Evolutionary conservation across 305 asterid genomes (phyloP), one percentile per base, ranked within the genome.

Genomic region (Euphrasia arctica): DNA sequence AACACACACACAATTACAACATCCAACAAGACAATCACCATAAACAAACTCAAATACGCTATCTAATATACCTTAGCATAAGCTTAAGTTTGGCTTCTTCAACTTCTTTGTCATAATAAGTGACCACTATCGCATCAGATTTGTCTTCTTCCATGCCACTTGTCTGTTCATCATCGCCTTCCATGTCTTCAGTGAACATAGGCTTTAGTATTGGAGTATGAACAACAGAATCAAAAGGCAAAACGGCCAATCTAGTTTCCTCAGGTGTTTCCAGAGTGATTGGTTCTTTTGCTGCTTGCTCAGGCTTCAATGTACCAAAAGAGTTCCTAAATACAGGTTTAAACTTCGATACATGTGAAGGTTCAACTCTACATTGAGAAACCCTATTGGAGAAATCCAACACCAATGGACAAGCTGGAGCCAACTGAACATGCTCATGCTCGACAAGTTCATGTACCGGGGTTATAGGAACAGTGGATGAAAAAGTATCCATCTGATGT

Each of bases 11-110:
- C 77, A 56, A 77, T 78, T 60, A 42, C 66, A 62, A 66, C 45
- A 65, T 25, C 58, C 65, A 67, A 65, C 15, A 57, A 66, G 64
- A 70, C 42, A 65, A 58, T 70, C 65, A 69, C 42, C 42, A 60
- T 49, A 63, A 66, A 49, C 43, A 62, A 55, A 55, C 62, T 68
- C 42, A 64, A 41, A 18, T 43, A 62, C 51, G 49, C 54, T 75
- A 22, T 58, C 66, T 47, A 70, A 73, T 75, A 39, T 8, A 90
- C 99, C 98, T 94, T 69, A 88, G 75, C 14, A 85, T 79, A 76
- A 94, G 82, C 80, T 79, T 94, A 58, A 94, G 90, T 77, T 80
- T 94, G 72, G 99, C 91, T 72, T 83, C 89, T 15, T 76, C 80
- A 74, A 86, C 84, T 82, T 94, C 96, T 70, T 72, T 69, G 70